Evolutionary conservation across 306 rosid genomes (phyloP).

Genomic region (Cucurbita ficifolia): DNA sequence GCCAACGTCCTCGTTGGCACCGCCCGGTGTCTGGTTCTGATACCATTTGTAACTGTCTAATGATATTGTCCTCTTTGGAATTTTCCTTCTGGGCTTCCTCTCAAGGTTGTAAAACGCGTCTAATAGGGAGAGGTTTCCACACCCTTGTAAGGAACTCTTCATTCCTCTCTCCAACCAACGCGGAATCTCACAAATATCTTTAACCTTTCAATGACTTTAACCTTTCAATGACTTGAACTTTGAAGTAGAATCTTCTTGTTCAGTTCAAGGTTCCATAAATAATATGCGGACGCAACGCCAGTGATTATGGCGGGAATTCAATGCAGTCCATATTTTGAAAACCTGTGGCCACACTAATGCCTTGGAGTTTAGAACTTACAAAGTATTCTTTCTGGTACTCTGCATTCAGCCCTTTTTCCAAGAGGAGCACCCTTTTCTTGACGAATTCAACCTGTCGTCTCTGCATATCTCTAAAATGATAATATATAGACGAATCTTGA

Average conservation of each 20-base stretch:
- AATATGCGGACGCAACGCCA: neutral
- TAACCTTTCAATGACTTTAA: neutral
- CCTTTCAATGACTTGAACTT: neutral
- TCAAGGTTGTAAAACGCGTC: no score
- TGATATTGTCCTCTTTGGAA: no score
- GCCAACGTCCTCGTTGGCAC: no score
- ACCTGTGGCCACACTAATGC: neutral
- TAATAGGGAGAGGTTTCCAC: no score
- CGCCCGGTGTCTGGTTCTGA: no score
- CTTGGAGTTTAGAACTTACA: constrained; percentile 32
- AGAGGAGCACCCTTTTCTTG: constrained; percentile 90
- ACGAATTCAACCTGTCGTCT: constrained; percentile 87
- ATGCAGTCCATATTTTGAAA: constrained; percentile 49
- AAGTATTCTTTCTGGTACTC: constrained; percentile 79
- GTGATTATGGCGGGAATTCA: constrained; percentile 24
- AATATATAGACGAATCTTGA: constrained; percentile 49
- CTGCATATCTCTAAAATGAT: constrained; percentile 90
- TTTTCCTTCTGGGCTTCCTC: no score
- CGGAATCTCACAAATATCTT: neutral
- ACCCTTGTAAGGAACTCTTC: no score
- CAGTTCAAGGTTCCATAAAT: neutral
- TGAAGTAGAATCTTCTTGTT: neutral
- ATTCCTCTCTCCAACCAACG: no score
- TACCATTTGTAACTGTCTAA: no score
- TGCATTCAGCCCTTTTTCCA: constrained; percentile 87